Evolutionary conservation across 1,284 basidiomycete genomes (phyloP).

Genomic region (Inonotus obliquus): DNA sequence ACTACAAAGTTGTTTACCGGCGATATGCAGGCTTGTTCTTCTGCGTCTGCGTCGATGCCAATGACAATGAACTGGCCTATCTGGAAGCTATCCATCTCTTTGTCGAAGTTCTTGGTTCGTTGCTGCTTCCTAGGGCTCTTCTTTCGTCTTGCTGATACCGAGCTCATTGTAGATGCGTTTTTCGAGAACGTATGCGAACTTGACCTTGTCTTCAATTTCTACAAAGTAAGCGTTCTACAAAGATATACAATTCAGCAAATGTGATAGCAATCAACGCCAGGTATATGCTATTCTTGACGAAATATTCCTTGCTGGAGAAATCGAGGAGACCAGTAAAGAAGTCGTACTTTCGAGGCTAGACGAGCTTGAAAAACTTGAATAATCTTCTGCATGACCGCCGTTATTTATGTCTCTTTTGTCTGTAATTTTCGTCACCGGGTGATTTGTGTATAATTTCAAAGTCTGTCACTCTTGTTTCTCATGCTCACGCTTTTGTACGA

Average conservation of each 20-base stretch:
- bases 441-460: too few species aligned
- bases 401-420: background rate
- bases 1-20: slow-evolving; percentile 92
- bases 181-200: slow-evolving; percentile 98
- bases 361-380: slow-evolving; percentile 87
- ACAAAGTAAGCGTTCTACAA: slow-evolving; percentile 61
- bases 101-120: slow-evolving; percentile 90
- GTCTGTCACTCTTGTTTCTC: too few species aligned
- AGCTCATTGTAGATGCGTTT: slow-evolving; percentile 72
- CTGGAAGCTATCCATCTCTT: slow-evolving; percentile 97
- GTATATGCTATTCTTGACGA: slow-evolving; percentile 98
- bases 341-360: slow-evolving; percentile 89
- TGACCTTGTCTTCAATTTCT: slow-evolving; percentile 97
- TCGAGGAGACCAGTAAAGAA: slow-evolving; percentile 96
- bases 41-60: slow-evolving; percentile 94
- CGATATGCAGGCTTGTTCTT: slow-evolving; percentile 98
- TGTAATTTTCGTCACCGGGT: background rate
- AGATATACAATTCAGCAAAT: slow-evolving; percentile 5
- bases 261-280: slow-evolving; percentile 33
- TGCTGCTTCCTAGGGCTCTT: background rate
- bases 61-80: slow-evolving; percentile 97
- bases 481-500: too few species aligned
- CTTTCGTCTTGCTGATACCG: background rate
- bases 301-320: slow-evolving; percentile 97
- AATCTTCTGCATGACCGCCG: background rate